Evolutionary conservation across 345 rosid genomes (phyloP).

Genomic region (Chamaenerion angustifolium): DNA sequence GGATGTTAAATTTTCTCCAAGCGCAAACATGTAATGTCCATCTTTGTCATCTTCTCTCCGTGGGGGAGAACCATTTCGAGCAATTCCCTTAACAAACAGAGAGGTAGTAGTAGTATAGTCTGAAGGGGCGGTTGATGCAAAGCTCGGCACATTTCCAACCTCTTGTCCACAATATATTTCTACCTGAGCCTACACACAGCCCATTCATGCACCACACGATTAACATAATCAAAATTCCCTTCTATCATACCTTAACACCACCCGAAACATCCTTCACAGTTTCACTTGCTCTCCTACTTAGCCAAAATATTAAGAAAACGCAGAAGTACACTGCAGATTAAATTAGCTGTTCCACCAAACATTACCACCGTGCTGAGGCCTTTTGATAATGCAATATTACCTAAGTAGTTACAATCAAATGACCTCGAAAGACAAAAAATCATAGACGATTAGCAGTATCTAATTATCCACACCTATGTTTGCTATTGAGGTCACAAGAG

Average conservation of each 20-base stretch:
- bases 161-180: constrained; percentile 86
- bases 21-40: constrained; percentile 87
- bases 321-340: no score
- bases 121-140: constrained; percentile 56
- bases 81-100: constrained; percentile 30
- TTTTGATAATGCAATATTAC: no score
- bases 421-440: no score
- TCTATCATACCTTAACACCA: neutral
- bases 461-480: no score
- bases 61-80: constrained; percentile 67
- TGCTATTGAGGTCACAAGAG: no score
- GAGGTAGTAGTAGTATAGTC: constrained; percentile 26
- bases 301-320: no score
- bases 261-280: neutral
- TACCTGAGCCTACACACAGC: constrained; percentile 99
- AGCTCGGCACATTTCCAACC: constrained; percentile 75
- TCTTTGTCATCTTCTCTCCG: constrained; percentile 86
- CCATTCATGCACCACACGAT: constrained; percentile 58
- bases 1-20: constrained; percentile 77
- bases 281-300: neutral
- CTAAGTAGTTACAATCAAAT: no score
- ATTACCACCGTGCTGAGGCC: no score
- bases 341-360: no score
- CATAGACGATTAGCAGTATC: no score
- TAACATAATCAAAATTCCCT: constrained; percentile 19